These are phyloP conservation scores for Aspergillus luchuensis DNA, from an alignment of 2,329 filamentous ascomycete species.

Conservation along the genomic window DNA sequence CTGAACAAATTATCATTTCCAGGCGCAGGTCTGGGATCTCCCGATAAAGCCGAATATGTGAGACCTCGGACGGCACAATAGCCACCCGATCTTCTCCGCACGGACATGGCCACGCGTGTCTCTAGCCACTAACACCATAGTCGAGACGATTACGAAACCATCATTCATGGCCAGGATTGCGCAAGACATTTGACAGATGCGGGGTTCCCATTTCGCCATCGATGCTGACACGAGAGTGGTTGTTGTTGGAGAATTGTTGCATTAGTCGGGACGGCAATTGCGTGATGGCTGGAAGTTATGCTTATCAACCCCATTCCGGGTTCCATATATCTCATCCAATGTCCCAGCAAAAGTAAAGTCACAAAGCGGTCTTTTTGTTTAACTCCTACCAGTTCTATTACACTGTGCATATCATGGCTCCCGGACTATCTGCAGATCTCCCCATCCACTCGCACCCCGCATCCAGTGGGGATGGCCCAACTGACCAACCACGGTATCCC, in stretches of 20 bases:
- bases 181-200: not conserved
- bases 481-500: conserved; percentile 15
- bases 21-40: no score
- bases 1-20: no score
- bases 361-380: no score
- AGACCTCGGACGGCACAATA: no score
- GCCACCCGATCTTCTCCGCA: not conserved
- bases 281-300: not conserved
- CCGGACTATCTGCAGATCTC: not conserved
- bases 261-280: not conserved
- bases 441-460: conserved; percentile 5
- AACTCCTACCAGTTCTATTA: not conserved
- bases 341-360: not conserved
- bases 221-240: not conserved
- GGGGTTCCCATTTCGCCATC: not conserved
- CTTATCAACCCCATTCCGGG: not conserved
- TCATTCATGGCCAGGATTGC: not conserved
- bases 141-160: not conserved
- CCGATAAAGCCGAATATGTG: no score
- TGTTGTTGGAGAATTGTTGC: not conserved
- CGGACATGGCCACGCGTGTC: not conserved
- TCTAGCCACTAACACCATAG: not conserved
- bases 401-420: not conserved
- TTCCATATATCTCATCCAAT: not conserved
- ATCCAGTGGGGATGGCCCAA: not conserved